phyloP scores from a whole-genome alignment of 805 yeast genomes.

The Candida sonorensis region DNA sequence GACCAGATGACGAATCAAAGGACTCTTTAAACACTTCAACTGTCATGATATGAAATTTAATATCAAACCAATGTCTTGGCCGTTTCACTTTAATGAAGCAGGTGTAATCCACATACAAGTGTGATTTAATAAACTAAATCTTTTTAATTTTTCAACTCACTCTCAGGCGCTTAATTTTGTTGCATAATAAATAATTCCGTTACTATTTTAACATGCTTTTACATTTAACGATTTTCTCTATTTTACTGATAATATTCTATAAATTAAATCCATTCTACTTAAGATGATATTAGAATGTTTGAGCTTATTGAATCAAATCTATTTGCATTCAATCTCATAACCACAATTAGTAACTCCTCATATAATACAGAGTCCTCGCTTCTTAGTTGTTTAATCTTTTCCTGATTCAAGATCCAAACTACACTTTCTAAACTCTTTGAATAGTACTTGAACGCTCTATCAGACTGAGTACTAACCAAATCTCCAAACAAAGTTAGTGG shows the following conservation, averaged over 20 bases:
- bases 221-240: too few relatives aligned
- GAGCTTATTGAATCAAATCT: slow-evolving; percentile 73
- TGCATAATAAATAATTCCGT: too few relatives aligned
- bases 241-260: too few relatives aligned
- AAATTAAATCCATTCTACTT: too few relatives aligned
- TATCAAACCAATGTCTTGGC: too few relatives aligned
- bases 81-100: too few relatives aligned
- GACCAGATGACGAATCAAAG: not conserved
- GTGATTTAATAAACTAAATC: too few relatives aligned
- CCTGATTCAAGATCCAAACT: slow-evolving; percentile 59
- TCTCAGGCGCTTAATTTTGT: too few relatives aligned
- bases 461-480: slow-evolving; percentile 29
- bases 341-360: slow-evolving; percentile 57
- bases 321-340: slow-evolving; percentile 57
- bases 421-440: slow-evolving; percentile 41
- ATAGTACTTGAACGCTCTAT: slow-evolving; percentile 34
- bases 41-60: too few relatives aligned
- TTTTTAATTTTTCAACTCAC: too few relatives aligned
- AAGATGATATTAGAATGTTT: slow-evolving; percentile 49
- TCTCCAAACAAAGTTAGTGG: slow-evolving; percentile 78
- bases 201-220: too few relatives aligned
- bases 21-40: slow-evolving; percentile 1
- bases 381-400: slow-evolving; percentile 38
- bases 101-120: too few relatives aligned
- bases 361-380: slow-evolving; percentile 46